phyloP scores from a whole-genome alignment of 2,329 filamentous ascomycete species.

The Triangularia verruculosa region DNA sequence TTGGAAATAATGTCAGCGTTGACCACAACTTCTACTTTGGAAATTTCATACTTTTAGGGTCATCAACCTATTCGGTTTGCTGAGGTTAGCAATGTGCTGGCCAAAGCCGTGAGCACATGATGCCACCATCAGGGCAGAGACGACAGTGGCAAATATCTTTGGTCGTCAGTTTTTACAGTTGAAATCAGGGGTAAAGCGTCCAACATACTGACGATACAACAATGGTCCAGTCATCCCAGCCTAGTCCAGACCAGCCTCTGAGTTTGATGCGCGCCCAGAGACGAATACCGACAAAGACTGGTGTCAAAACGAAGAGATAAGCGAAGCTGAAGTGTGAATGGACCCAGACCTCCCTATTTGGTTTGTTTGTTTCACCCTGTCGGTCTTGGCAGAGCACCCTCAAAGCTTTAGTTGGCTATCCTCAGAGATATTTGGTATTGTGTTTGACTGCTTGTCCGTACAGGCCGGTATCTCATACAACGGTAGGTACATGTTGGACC shows the following conservation, averaged over 20 bases:
- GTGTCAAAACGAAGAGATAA: slow-evolving; percentile 33
- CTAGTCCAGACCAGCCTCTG: slow-evolving; percentile 36
- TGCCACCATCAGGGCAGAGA: slow-evolving; percentile 40
- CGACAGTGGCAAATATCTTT: slow-evolving; percentile 36
- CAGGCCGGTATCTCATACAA: too few species aligned
- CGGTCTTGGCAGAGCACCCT: background rate
- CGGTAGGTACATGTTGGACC: too few species aligned
- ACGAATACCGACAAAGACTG: slow-evolving; percentile 39
- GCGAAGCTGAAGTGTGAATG: background rate
- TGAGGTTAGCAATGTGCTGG: slow-evolving; percentile 38
- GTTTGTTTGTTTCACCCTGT: background rate
- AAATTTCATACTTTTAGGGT: slow-evolving; percentile 37
- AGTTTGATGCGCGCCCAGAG: slow-evolving; percentile 40
- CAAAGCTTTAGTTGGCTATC: too few species aligned
- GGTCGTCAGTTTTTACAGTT: background rate
- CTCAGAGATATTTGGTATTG: too few species aligned
- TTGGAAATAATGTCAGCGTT: background rate
- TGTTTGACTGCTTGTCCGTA: too few species aligned
- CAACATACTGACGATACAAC: slow-evolving; percentile 29
- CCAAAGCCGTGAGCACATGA: slow-evolving; percentile 44
- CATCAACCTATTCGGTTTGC: slow-evolving; percentile 34
- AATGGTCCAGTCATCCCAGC: slow-evolving; percentile 42
- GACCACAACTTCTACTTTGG: background rate
- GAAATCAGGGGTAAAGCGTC: background rate
- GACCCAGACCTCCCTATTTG: background rate